Base-by-base conservation (phyloP, 305 asterid genomes). In the Rubia tinctorum region DNA sequence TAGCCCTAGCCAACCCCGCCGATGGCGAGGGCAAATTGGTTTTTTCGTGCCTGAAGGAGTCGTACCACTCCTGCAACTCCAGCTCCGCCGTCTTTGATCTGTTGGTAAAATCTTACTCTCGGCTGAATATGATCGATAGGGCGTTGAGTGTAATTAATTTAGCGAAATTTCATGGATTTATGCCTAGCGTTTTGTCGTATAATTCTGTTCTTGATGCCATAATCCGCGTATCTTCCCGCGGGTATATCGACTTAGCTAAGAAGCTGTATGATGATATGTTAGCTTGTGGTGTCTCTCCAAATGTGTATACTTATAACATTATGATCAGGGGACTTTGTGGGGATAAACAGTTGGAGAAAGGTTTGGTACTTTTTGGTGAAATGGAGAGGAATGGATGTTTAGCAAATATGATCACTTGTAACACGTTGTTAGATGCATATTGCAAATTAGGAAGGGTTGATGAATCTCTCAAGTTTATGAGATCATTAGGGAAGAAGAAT, bases 21-120 rank as follows among this genome's bases (percentile, higher is more conserved):
- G 84, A 84, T 11, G 79, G 74, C 8, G 71, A 72, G 22, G 91
- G 82, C 25, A 84, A 82, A 71, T 69, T 15, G 25, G 89, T 93
- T 6, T 91, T 93, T 66, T 67, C 78, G 1, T 80, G 84, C 76
- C 91, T 93, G 13, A 83, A 73, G 62, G 87, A 89, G 51, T 81
- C 97, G 27, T 91, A 89, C 83, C 87, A 82, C 76, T 76, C 78
- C 12, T 89, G 93, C 84, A 78, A 78, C 71, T 93, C 97, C 11
- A 93, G 90, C 87, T 93, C 97, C 42, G 92, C 91, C 22, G 97
- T 91, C 56, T 82, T 93, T 67, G 97, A 93, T 77, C 82, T 91
- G 86, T 71, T 88, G 85, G 90, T 89, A 47, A 91, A 89, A 72
- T 82, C 88, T 22, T 75, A 88, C 17, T 89, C 93, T 69, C 82